phyloP scores from a whole-genome alignment of 495 filamentous ascomycete species.

The Aspergillus indologenus region DNA sequence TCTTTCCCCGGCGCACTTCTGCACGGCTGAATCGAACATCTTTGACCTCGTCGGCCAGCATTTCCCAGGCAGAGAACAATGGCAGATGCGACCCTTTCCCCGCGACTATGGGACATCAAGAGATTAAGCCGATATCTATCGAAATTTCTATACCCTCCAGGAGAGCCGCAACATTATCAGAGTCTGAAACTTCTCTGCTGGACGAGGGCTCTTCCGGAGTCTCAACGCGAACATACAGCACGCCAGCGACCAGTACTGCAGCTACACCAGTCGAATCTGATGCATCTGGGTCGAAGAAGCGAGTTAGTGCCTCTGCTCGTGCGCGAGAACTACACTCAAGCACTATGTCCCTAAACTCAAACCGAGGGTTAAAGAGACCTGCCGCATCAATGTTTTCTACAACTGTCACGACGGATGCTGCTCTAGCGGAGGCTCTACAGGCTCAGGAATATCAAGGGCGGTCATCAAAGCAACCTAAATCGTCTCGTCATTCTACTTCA shows the following conservation, averaged over 20 bases:
- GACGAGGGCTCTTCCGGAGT: slow-evolving; percentile 32
- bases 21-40: slow-evolving; percentile 27
- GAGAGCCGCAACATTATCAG: slow-evolving; percentile 23
- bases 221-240: slow-evolving; percentile 62
- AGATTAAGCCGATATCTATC: slow-evolving; percentile 8
- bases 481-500: slow-evolving; percentile 7
- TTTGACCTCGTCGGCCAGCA: slow-evolving; percentile 11
- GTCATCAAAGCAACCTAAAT: slow-evolving; percentile 27
- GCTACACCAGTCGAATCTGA: slow-evolving; percentile 53
- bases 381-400: slow-evolving; percentile 21
- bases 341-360: slow-evolving; percentile 30
- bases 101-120: not conserved
- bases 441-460: slow-evolving; percentile 55
- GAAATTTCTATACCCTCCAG: slow-evolving; percentile 44
- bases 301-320: slow-evolving; percentile 40
- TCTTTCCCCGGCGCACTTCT: slow-evolving; percentile 23
- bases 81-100: not conserved
- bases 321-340: slow-evolving; percentile 41
- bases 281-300: slow-evolving; percentile 24
- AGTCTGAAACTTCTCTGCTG: slow-evolving; percentile 31
- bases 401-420: slow-evolving; percentile 47
- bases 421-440: slow-evolving; percentile 58
- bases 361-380: slow-evolving; percentile 36
- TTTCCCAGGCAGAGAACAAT: not conserved
- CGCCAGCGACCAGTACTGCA: slow-evolving; percentile 71